Evolutionary conservation across 768 basidiomycete genomes (phyloP), one percentile per base, ranked within the genome.

Genomic region (Sistotremastrum niveocremeum): DNA sequence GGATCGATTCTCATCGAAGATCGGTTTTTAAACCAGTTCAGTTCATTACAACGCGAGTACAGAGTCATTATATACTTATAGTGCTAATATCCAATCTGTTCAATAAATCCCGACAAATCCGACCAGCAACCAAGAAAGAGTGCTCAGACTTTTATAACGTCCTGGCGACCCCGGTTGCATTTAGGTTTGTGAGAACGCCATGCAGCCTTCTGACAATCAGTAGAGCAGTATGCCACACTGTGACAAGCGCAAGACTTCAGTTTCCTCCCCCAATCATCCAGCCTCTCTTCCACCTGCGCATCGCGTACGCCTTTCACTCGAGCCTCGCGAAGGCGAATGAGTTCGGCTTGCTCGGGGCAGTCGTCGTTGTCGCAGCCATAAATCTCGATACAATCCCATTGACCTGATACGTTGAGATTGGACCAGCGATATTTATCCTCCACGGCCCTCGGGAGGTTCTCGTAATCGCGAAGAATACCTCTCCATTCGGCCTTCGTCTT

Each of bases 381-480:
- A 8, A 43, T 33, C 6, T 43, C 40, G 28, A 60, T 20, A 40
- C 52, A 58, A 46, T 62, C 58, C 60, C 60, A 60, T 31, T 52
- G 46, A 6, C 46, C 52, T 6, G 57, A 44, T 28, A 60, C 41
- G 5, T 53, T 48, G 8, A 49, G 34, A 37, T 51, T 54, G 30
- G 46, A 46, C 61, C 61, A 58, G 1, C 37, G 34, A 48, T 59
- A 53, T 3, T 57, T 52, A 30, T 40, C 28, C 30, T 48, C 37
- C 4, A 49, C 50, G 32, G 52, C 51, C 7, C 32, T 37, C 5
- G 60, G 56, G n/a, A 62, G 47, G 10, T 54, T 41, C 4, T 41
- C 38, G 46, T 54, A 59, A 8, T 46, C 46, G 2, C 42, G 31
- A 9, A 60, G 52, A 31, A 62, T 50, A 2, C 39, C 31, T 8